Percentiles rank a stretch among this genome's conserved stretches.
Conservation (phyloP, 2,329 filamentous ascomycete species). For the Ophiosphaerella korrae region DNA sequence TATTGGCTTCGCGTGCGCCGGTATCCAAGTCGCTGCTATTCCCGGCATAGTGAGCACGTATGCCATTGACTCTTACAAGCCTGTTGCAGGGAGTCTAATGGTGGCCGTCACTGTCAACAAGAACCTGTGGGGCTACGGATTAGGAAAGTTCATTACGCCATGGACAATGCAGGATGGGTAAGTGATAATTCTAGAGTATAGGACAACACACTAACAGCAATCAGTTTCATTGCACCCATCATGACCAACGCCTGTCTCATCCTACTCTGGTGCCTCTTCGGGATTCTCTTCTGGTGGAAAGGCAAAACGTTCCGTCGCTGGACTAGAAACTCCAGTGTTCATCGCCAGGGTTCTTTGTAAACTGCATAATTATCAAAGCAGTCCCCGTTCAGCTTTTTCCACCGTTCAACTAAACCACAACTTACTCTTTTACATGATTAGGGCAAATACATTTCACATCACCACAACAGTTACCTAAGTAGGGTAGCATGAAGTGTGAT, state of each 20-base stretch:
- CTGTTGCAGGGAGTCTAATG: conserved; percentile 64
- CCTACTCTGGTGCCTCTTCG: conserved; percentile 60
- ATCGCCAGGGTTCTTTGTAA: conserved; percentile 50
- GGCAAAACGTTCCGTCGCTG: conserved; percentile 64
- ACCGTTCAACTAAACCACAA: too few relatives aligned
- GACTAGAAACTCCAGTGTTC: conserved; percentile 61
- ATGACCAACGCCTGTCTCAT: conserved; percentile 64
- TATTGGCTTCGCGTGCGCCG: conserved; percentile 62
- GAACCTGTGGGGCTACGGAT: conserved; percentile 67
- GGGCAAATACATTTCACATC: too few relatives aligned
- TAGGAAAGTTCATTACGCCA: conserved; percentile 60
- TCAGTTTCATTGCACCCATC: conserved; percentile 57
- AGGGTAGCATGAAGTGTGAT: too few relatives aligned
- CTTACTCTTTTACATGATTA: too few relatives aligned
- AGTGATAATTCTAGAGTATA: conserved; percentile 5
- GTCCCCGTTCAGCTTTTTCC: background rate
- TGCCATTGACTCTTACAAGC: conserved; percentile 68
- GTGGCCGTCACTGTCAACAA: conserved; percentile 68
- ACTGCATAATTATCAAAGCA: too few relatives aligned
- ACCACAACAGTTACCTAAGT: too few relatives aligned
- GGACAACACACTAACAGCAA: conserved; percentile 7
- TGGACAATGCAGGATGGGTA: conserved; percentile 58
- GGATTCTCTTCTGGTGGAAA: conserved; percentile 61
- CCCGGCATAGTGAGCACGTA: conserved; percentile 65
- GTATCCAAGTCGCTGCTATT: conserved; percentile 65